Evolutionary conservation across 2,329 filamentous ascomycete genomes (phyloP), one percentile per base, ranked within the genome.

Genomic region (Ceratocystis lukuohia): DNA sequence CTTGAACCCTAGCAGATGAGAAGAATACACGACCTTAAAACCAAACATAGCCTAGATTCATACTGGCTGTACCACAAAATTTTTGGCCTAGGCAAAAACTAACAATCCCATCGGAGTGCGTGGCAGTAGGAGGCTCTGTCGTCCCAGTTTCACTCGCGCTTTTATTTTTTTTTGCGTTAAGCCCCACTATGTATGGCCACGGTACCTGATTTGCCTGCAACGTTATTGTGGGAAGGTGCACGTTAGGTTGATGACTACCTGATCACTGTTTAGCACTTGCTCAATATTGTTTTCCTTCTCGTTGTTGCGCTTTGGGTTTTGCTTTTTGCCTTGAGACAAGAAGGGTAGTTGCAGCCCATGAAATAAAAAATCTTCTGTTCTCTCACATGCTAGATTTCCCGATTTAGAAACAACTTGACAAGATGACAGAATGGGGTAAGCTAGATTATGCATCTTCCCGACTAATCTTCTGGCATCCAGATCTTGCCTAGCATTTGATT

Each of bases 121-220:
- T 41, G 37, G 37, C 37, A 41, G 37, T 5, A 41, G 12, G 12
- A 41, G 37, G 37, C 37, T 41, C 37, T 41, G 37, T 5, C 37
- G 37, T 41, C 3, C 37, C 10, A 15, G 37, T 41, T 41, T 12
- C 12, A 41, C 10, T 41, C 12, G 8, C 48, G n/a, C 22, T n/a
- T 50, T 50, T 20, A 22, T 50, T 50, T 15, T 20, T 28, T 50
- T 20, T 22, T 25, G 20, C n/a, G 3, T 50, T 12, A 5, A 10
- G 46, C 46, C 48, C 22, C 22, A 28, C 48, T 15, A 15, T 28
- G 22, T 12, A 15, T 15, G 20, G 48, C 5, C 48, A 53, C 48
- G 48, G 48, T 53, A 53, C 48, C 48, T 53, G 48, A 53, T 53
- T 53, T 53, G 48, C 48, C 48, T 53, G 48, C 48, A 53, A 53